Evolutionary conservation across 2,329 filamentous ascomycete species (phyloP), one percentile per base, ranked within the genome.

Genomic region (Emmonsiellopsis sp.): DNA sequence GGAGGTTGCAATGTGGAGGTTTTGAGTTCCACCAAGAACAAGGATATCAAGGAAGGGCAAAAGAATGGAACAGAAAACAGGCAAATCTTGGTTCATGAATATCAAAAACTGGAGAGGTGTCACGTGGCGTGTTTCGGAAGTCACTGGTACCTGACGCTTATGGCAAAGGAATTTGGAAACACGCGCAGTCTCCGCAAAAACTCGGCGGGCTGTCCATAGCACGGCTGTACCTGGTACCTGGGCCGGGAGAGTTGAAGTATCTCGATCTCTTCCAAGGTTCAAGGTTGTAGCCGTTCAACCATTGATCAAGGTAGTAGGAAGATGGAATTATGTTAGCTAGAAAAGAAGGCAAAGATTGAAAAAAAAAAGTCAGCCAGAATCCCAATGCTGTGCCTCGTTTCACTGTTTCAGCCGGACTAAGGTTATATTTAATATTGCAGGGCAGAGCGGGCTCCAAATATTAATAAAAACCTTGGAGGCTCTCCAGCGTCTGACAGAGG

Each of bases 171-270:
- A 8, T 9, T 9, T 31, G 41, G 16, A 44, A 20, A 13, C 20
- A 13, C 26, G n/a, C 31, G 45, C 45, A 34, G 37, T 48, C 45
- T 37, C 45, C 45, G 45, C 45, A 37, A 48, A 48, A 48, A 20
- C 26, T 31, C n/a, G 32, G 32, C 32, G 0, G 15, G 45, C 45
- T 6, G 3, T n/a, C 7, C 34, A 38, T 37, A 48, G 37, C 7
- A 37, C 15, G n/a, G 10, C 8, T 26, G 45, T 48, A 48, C 45
- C 13, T 7, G n/a, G 32, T 37, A 48, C 45, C 10, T 48, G 45
- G 11, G 11, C 11, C 7, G 13, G 35, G 35, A 38, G 35, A 38
- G 11, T 26, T 26, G 20, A 26, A 26, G 20, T 5, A 26, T 26
- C 20, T 26, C 20, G 20, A 26, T 26, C 20, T 1, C 20, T 3